A percentile compares a stretch with the other conserved stretches of the same genome.
These are phyloP conservation scores for Ambrosia hybrid DNA, from an alignment of 140 eudicot species.

Conservation along the genomic window DNA sequence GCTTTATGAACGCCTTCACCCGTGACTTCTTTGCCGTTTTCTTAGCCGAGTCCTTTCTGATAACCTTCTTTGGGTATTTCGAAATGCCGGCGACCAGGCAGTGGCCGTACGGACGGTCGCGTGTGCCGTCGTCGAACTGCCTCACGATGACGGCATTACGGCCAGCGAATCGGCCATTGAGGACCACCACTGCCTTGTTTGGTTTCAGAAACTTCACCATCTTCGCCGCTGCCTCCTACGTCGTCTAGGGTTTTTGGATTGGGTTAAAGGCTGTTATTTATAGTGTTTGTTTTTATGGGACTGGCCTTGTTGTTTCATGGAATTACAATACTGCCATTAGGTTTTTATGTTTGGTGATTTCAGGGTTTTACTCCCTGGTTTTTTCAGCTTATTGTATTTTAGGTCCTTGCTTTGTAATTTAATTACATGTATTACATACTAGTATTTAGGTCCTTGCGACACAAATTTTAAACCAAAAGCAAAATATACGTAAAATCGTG, in stretches of 20 bases:
- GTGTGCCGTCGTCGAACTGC: conserved; percentile 13
- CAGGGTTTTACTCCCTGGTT: not conserved
- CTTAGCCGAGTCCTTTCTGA: conserved; percentile 8
- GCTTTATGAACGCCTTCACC: conserved; percentile 18
- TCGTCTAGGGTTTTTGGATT: not conserved
- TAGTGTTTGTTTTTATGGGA: not conserved
- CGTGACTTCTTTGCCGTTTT: conserved; percentile 15
- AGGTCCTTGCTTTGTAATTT: not conserved
- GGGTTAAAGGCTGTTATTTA: not conserved
- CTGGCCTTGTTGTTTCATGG: not conserved
- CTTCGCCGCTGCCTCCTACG: conserved; percentile 11
- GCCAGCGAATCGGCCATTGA: conserved; percentile 12
- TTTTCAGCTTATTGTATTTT: not conserved
- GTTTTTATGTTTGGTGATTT: not conserved
- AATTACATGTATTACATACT: too few relatives aligned
- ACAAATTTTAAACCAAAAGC: too few relatives aligned
- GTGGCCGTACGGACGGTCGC: conserved; percentile 17
- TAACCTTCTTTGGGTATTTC: conserved; percentile 18
- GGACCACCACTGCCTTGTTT: conserved; percentile 16
- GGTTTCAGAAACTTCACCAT: conserved; percentile 17
- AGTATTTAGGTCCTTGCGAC: too few relatives aligned
- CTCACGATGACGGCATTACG: conserved; percentile 8
- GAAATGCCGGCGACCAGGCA: conserved; percentile 12
- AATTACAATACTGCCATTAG: not conserved
- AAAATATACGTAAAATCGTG: too few relatives aligned